phyloP scores from a whole-genome alignment of 805 yeast genomes.

The Ogataea ganodermae region DNA sequence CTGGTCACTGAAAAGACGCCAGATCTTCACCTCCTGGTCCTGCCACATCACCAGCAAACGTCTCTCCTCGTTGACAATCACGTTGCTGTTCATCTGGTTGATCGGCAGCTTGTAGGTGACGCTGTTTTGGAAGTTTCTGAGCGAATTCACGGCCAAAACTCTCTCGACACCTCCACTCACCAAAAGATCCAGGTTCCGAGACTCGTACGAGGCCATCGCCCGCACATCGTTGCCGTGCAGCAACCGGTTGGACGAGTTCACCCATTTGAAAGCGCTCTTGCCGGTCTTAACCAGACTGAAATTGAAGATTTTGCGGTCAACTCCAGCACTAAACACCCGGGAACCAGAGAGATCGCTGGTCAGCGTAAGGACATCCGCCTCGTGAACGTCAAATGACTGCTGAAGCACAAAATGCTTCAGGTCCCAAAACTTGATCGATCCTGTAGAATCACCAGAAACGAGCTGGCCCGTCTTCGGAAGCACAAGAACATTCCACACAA shows the following conservation, averaged over 20 bases:
- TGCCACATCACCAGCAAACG: conserved; percentile 74
- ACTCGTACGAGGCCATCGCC: conserved; percentile 67
- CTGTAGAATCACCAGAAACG: conserved; percentile 97
- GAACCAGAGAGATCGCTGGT: conserved; percentile 61
- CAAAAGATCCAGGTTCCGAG: conserved; percentile 65
- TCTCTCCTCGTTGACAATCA: conserved; percentile 44
- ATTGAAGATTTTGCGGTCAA: conserved; percentile 86
- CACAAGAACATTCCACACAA: conserved; percentile 84
- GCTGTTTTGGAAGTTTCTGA: conserved; percentile 69
- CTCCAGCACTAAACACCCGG: conserved; percentile 82
- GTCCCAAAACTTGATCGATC: conserved; percentile 93
- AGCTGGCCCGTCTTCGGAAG: conserved; percentile 67
- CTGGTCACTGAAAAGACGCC: conserved; percentile 52
- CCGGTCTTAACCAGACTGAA: conserved; percentile 52
- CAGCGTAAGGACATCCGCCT: conserved; percentile 85
- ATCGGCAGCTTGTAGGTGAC: conserved; percentile 70
- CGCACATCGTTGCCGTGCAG: conserved; percentile 88
- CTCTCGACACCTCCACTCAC: conserved; percentile 86
- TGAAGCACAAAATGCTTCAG: conserved; percentile 68
- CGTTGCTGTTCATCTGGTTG: conserved; percentile 25
- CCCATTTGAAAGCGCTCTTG: conserved; percentile 60
- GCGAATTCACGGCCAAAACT: conserved; percentile 63
- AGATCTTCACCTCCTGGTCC: conserved; percentile 77
- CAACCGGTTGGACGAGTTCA: conserved; percentile 70
- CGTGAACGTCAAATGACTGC: conserved; percentile 83